Evolutionary conservation across 2,329 filamentous ascomycete genomes (phyloP).

Genomic region (Pestalotiopsis sp.): DNA sequence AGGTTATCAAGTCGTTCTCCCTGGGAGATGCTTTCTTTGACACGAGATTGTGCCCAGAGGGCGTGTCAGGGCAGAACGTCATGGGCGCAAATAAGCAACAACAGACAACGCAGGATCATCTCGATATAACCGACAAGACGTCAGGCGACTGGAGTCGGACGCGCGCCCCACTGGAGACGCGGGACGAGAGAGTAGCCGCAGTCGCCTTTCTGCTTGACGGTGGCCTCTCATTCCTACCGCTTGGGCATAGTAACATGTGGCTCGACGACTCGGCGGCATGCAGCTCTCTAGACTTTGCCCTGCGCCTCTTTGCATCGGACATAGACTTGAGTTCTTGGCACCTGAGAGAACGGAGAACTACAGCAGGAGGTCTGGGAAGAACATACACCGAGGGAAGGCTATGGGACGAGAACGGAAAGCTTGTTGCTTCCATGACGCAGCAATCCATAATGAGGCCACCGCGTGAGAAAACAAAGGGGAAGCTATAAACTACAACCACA

Average conservation of each 20-base stretch:
- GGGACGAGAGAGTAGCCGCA: slow-evolving; percentile 33
- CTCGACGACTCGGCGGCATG: slow-evolving; percentile 47
- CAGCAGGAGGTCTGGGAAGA: slow-evolving; percentile 41
- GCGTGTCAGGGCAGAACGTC: slow-evolving; percentile 46
- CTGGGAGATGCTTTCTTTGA: slow-evolving; percentile 36
- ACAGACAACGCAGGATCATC: slow-evolving; percentile 36
- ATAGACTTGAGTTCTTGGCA: slow-evolving; percentile 45
- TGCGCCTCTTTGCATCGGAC: slow-evolving; percentile 43
- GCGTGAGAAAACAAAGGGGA: slow-evolving; percentile 10
- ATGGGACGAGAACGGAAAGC: slow-evolving; percentile 44
- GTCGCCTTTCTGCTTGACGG: slow-evolving; percentile 49
- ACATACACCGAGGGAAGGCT: slow-evolving; percentile 47
- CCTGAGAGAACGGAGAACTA: slow-evolving; percentile 42
- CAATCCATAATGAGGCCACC: slow-evolving; percentile 40
- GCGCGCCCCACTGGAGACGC: slow-evolving; percentile 19
- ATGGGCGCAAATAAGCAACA: slow-evolving; percentile 39
- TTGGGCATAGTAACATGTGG: slow-evolving; percentile 44
- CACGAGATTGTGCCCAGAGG: slow-evolving; percentile 37
- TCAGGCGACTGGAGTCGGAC: slow-evolving; percentile 46
- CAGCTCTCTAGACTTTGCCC: slow-evolving; percentile 52
- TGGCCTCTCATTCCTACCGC: slow-evolving; percentile 44
- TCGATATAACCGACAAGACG: slow-evolving; percentile 38
- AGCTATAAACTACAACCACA: neutral
- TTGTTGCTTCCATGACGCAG: slow-evolving; percentile 52
- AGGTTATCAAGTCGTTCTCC: slow-evolving; percentile 27